A percentile compares a stretch with the other conserved stretches of the same genome.
Evolutionary conservation across 2,329 filamentous ascomycete genomes (phyloP).

Genomic region (Periconia digitata): DNA sequence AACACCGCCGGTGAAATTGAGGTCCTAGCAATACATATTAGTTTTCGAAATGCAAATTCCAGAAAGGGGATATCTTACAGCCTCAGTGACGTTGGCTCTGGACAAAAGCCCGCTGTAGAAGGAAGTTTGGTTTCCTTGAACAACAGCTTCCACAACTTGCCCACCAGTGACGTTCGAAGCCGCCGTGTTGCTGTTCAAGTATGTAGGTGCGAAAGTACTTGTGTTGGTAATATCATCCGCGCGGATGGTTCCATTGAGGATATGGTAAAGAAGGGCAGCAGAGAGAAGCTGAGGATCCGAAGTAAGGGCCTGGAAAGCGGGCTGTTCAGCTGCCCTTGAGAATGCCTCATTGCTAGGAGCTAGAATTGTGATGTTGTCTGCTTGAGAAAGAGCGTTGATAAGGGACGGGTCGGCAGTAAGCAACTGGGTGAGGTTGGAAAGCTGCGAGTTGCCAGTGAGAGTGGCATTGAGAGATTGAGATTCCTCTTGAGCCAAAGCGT

Average conservation of each 20-base stretch:
- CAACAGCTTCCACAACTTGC: constrained; percentile 57
- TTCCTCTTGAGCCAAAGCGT: constrained; percentile 34
- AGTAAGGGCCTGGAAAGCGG: constrained; percentile 37
- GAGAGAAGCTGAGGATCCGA: constrained; percentile 37
- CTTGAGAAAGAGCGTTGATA: constrained; percentile 38
- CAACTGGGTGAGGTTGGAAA: constrained; percentile 39
- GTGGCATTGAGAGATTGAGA: constrained; percentile 32
- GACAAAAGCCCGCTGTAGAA: constrained; percentile 57
- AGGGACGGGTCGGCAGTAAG: constrained; percentile 42
- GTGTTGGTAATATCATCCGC: constrained; percentile 42
- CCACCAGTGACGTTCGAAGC: constrained; percentile 63
- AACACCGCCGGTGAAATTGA: constrained; percentile 49
- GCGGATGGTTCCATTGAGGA: constrained; percentile 56
- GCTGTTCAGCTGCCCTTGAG: constrained; percentile 22
- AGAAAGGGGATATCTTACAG: constrained; percentile 44
- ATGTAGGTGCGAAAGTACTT: constrained; percentile 50
- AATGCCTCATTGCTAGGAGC: constrained; percentile 60
- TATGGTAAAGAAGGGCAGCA: constrained; percentile 60
- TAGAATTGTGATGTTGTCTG: constrained; percentile 59
- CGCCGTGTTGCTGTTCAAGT: constrained; percentile 54
- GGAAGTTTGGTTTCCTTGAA: constrained; percentile 46
- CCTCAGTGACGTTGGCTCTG: constrained; percentile 51
- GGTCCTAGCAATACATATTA: constrained; percentile 28
- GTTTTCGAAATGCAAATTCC: background rate
- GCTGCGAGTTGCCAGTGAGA: constrained; percentile 25